Evolutionary conservation across 805 yeast genomes (phyloP), one percentile per base, ranked within the genome.

Genomic region (Hanseniaspora lindneri): DNA sequence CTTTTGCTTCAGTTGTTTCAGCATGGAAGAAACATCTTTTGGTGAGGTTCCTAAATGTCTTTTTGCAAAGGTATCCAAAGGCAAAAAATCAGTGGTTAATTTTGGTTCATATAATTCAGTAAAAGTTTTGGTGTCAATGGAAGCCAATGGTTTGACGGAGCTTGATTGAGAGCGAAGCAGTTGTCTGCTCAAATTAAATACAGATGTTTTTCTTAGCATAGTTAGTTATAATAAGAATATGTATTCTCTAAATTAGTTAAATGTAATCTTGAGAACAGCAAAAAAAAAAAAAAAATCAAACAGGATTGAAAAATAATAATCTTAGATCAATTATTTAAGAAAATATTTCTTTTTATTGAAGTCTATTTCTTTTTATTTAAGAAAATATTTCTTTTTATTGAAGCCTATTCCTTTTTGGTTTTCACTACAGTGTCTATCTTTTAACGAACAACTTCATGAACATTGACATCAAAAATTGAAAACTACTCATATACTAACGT

Each of bases 1-100:
- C 1, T 65, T 54, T 61, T 78, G 77, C 1, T 86, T 88, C 47
- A 88, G 69, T 10, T 71, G 63, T 3, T 64, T 52, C 47, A 92
- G 71, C 95, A 89, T 86, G 28, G 66, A 62, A 16, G 65, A 59
- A 17, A 82, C 83, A 54, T 85, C 78, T 0, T 54, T 58, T 0
- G 83, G 79, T 13, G 74, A 70, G 21, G 94, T 86, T 11, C 98
- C 98, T 51, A 89, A 69, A 65, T 92, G 98, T 58, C 97, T 83
- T 59, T 94, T 76, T 43, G 83, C 75, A 64, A 89, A 92, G 1
- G 92, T 80, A 61, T 92, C 98, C 50, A 84, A 69, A 3, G 49
- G 43, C 20, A 30, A 41, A 39, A 46, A 46, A 9, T 40, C 41
- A 17, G 49, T 46, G 75, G 73, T 34, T 52, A 55, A 19, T 61